Percentiles rank a stretch among this genome's conserved stretches.
phyloP scores from a whole-genome alignment of 306 rosid species.

The Cotoneaster glaucophyllus region DNA sequence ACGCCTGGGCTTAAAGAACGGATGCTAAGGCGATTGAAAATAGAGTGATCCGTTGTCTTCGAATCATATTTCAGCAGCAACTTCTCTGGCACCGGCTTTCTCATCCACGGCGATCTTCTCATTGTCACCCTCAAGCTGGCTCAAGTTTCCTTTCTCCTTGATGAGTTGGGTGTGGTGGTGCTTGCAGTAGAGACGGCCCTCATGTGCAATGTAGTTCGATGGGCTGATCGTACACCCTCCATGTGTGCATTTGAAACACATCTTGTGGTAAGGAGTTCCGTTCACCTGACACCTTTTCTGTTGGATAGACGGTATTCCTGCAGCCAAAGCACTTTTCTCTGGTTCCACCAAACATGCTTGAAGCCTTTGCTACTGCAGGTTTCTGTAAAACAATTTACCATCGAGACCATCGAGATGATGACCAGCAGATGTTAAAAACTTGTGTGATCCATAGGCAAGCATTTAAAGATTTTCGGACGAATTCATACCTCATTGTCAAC shows the following conservation, averaged over 20 bases:
- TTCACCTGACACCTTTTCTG: constrained; percentile 98
- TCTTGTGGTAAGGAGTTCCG: constrained; percentile 93
- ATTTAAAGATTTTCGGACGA: background rate
- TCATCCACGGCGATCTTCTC: constrained; percentile 36
- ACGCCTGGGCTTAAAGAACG: background rate
- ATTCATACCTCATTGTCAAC: constrained; percentile 60
- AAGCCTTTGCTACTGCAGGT: constrained; percentile 60
- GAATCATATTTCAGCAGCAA: constrained; percentile 46
- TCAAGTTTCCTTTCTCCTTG: constrained; percentile 89
- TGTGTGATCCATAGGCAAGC: constrained; percentile 3
- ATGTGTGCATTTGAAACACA: constrained; percentile 94
- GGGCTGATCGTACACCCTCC: constrained; percentile 98
- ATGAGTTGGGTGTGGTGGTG: constrained; percentile 93
- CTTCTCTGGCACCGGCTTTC: constrained; percentile 38
- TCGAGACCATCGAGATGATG: constrained; percentile 4
- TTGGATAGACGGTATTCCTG: constrained; percentile 86
- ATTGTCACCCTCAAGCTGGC: constrained; percentile 91
- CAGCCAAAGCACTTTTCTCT: constrained; percentile 95
- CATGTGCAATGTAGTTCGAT: constrained; percentile 93
- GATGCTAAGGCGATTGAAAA: background rate
- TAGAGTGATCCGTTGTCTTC: background rate
- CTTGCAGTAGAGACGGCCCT: constrained; percentile 94
- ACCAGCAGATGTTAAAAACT: background rate
- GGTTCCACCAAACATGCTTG: constrained; percentile 90
- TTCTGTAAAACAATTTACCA: constrained; percentile 40